phyloP scores from a whole-genome alignment of 176 grass and related monocot species.

The Coix lacrymajobi region DNA sequence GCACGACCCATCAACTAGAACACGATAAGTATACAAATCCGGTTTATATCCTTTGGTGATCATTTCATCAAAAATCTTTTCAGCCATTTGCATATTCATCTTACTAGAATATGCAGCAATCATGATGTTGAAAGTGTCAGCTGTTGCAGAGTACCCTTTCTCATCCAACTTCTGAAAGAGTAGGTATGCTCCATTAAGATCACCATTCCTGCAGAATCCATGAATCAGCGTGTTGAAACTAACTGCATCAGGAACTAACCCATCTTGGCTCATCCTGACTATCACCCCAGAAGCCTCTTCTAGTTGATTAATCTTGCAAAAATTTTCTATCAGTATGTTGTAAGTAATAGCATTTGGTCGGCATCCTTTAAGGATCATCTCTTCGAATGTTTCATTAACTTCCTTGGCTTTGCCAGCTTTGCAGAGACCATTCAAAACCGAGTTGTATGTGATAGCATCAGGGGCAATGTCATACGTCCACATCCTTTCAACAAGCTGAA shows the following conservation, averaged over 20 bases:
- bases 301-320: constrained; percentile 63
- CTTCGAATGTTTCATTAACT: constrained; percentile 69
- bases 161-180: constrained; percentile 73
- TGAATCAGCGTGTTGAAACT: constrained; percentile 85
- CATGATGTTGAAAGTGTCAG: constrained; percentile 84
- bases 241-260: constrained; percentile 70
- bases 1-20: constrained; percentile 77
- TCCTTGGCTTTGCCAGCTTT: constrained; percentile 74
- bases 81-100: constrained; percentile 79
- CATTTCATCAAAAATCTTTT: constrained; percentile 71
- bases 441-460: constrained; percentile 81
- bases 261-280: constrained; percentile 81
- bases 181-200: constrained; percentile 71
- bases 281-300: constrained; percentile 65
- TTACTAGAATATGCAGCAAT: constrained; percentile 68
- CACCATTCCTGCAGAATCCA: constrained; percentile 78
- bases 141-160: constrained; percentile 52
- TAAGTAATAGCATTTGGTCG: constrained; percentile 70
- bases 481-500: constrained; percentile 85
- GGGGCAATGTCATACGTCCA: constrained; percentile 70
- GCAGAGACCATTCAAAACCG: constrained; percentile 88
- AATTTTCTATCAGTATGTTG: constrained; percentile 87
- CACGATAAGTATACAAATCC: constrained; percentile 71
- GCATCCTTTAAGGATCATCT: constrained; percentile 73
- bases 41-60: constrained; percentile 51